Evolutionary conservation across 1,139 yeast species (phyloP), one percentile per base, ranked within the genome.

Genomic region (Kurtzmaniella natalensis): DNA sequence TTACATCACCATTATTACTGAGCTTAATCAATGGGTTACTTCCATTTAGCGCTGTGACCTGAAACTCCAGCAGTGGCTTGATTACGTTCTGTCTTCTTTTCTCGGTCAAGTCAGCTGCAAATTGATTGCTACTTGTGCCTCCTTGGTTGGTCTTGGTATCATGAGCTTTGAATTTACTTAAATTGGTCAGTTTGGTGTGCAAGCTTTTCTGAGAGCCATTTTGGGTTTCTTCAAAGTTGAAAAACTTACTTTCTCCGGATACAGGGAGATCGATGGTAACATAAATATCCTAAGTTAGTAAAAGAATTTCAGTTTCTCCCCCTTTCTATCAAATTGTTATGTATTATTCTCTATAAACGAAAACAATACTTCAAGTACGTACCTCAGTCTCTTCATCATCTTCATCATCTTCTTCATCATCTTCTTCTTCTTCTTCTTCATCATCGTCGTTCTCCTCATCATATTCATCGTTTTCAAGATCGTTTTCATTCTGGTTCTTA

Each of bases 181-280:
- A 32, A n/a, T 35, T 35, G 17, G 33, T n/a, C 18, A 37, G 30
- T 27, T 28, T 32, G 2, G 36, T 32, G 7, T 18, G 33, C 8
- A 35, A 29, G 2, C 25, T 14, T 18, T 32, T 35, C n/a, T 25
- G 14, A n/a, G 3, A 20, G 5, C 16, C 26, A n/a, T n/a, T n/a
- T 8, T 18, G 21, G 9, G 30, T 22, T 18, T 32, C 38, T 11
- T 35, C 38, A 26, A 35, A 35, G 5, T 35, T 36, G 10, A 37
- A 29, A 22, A 35, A 35, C 20, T 30, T 32, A 22, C 38, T 40
- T 32, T 55, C 57, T 11, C 65, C 65, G 22, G 58, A 53, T 40
- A 54, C 51, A 2, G 74, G 74, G 22, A 68, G 50, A 39, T 67
- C 72, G 13, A 68, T 55, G 1, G 73, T 65, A 17, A 68, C 61